Percentiles rank a stretch among this genome's conserved stretches.
These are phyloP conservation scores for Kondoa malvinella DNA, from an alignment of 768 basidiomycete species.

Conservation along the genomic window DNA sequence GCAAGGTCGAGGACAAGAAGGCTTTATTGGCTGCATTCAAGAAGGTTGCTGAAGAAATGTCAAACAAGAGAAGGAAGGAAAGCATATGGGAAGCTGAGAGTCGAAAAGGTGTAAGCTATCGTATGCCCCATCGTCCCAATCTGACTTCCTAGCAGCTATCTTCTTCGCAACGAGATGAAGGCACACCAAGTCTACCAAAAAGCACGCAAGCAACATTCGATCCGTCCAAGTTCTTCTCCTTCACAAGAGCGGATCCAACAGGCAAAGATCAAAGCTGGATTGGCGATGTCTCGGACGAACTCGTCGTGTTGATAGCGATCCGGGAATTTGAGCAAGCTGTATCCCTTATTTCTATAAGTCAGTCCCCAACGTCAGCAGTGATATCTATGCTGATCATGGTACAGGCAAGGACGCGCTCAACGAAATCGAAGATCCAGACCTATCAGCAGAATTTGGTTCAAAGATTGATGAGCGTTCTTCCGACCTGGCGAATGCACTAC, in stretches of 20 bases:
- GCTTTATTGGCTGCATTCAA: conserved; percentile 66
- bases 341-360: conserved; percentile 66
- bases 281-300: conserved; percentile 75
- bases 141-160: neutral
- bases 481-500: conserved; percentile 24
- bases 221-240: conserved; percentile 15
- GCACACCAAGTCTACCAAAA: neutral
- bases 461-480: conserved; percentile 23
- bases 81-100: conserved; percentile 46
- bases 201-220: neutral
- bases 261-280: conserved; percentile 74
- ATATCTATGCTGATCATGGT: neutral
- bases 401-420: conserved; percentile 39
- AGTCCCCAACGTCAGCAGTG: neutral
- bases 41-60: conserved; percentile 78
- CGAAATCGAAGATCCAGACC: conserved; percentile 21
- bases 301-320: conserved; percentile 77
- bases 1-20: conserved; percentile 67
- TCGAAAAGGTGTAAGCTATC: conserved; percentile 37
- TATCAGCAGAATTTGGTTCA: conserved; percentile 19
- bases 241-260: conserved; percentile 43
- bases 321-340: conserved; percentile 77
- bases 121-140: neutral
- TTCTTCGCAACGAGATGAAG: neutral
- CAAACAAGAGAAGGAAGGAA: conserved; percentile 74